Percentiles rank a stretch among this genome's conserved stretches.
Conservation (phyloP, 106 monocot species). For the Triglochin maritima region DNA sequence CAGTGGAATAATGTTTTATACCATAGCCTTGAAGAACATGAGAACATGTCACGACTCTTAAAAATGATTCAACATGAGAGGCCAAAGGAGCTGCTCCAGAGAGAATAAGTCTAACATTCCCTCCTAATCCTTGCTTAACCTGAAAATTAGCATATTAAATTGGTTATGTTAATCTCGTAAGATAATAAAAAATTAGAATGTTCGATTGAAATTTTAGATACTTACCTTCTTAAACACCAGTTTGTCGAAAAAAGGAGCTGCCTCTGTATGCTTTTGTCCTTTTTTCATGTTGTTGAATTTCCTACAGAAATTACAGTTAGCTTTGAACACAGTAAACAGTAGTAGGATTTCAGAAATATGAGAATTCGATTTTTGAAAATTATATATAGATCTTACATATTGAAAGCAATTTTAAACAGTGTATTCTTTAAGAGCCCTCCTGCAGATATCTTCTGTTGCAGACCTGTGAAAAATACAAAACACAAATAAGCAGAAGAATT, state of each 20-base stretch:
- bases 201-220: not conserved
- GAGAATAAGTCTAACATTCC: conserved; percentile 60
- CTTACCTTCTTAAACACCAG: conserved; percentile 69
- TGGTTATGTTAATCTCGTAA: not conserved
- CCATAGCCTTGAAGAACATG: conserved; percentile 87
- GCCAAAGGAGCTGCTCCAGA: conserved; percentile 88
- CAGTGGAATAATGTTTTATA: conserved; percentile 6
- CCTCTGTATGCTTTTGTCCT: conserved; percentile 68
- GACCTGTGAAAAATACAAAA: conserved; percentile 31
- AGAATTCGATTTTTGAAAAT: not conserved
- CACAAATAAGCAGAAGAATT: too few species aligned
- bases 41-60: conserved; percentile 68
- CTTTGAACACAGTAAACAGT: not conserved
- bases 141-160: conserved; percentile 4
- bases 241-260: conserved; percentile 57
- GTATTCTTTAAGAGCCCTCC: conserved; percentile 64
- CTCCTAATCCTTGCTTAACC: conserved; percentile 84
- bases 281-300: conserved; percentile 50
- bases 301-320: conserved; percentile 10
- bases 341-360: not conserved
- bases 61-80: conserved; percentile 65
- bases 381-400: conserved; percentile 40
- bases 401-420: conserved; percentile 62
- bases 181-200: not conserved
- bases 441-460: conserved; percentile 56